Base-by-base conservation (phyloP, 2,329 filamentous ascomycete species). In the Balansia obtecta region DNA sequence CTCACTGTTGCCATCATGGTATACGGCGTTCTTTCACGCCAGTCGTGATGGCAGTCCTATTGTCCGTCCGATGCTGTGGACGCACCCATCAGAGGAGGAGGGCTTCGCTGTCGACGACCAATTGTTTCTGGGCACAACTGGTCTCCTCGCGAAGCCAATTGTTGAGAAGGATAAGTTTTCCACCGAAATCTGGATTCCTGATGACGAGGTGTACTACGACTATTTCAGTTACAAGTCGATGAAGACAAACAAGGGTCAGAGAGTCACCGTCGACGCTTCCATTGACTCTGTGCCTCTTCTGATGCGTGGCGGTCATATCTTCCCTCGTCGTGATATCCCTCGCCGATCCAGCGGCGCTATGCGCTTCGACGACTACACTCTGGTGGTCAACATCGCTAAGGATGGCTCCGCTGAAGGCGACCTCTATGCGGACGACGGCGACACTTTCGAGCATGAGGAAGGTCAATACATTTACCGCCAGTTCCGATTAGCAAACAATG, bases 61-160 rank as follows among this genome's bases (percentile, higher is more conserved):
- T 58, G 74, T 98, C 50, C 80, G 88, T 48, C 91, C 93, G 10
- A 89, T 97, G 70, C 95, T 90, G 71, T 97, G 91, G 71, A 85
- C 88, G 1, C 88, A 95, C 62, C 93, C 93, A 0, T 72, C 77
- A 0, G 89, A 94, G 57, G 91, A 96, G 65, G 75, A 75, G 46
- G 89, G 89, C n/a, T 94, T 97, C 61, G 80, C 75, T 2, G 75
- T 97, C 45, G 93, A 98, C 58, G 86, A 96, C 62, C 93, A 98
- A 68, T 80, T 97, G 58, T 97, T 96, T 64, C 71, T 98, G 20
- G 93, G 88, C 40, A 81, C 78, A 22, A 95, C 88, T 1, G 93
- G 93, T 57, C 75, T 98, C 15, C 80, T 98, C n/a, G 88, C 82
- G 40, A 97, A 96, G 70, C 93, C 93, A 0, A 83, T 97, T 13